These are phyloP conservation scores for Penicillium frequentans DNA, from an alignment of 2,329 filamentous ascomycete genomes.

Conservation along the genomic window DNA sequence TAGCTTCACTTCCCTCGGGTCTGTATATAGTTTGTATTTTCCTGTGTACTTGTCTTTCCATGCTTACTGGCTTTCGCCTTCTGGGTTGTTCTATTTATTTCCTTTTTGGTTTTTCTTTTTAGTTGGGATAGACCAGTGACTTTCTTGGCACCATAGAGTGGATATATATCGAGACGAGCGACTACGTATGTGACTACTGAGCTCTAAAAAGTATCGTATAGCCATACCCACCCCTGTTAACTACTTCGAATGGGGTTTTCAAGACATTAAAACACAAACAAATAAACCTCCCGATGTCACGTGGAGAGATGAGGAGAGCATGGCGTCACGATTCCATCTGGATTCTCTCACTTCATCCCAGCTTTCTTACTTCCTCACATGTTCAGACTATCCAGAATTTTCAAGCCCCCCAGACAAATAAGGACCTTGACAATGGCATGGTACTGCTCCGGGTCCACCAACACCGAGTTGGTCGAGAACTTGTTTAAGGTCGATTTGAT, in stretches of 20 bases:
- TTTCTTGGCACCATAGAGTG: no score
- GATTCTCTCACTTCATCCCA: neutral
- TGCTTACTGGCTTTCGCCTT: no score
- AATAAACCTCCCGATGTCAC: neutral
- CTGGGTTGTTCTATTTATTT: no score
- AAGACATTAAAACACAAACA: no score
- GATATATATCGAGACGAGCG: no score
- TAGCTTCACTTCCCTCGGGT: no score
- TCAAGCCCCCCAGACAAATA: slow-evolving; percentile 4
- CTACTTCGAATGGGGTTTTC: neutral
- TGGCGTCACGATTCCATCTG: slow-evolving; percentile 8
- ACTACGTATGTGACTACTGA: no score
- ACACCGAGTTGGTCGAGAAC: slow-evolving; percentile 75
- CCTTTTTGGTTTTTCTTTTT: no score
- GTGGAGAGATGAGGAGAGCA: slow-evolving; percentile 13
- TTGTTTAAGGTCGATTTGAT: slow-evolving; percentile 72
- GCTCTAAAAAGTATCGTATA: neutral
- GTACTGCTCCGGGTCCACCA: slow-evolving; percentile 75
- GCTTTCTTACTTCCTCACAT: neutral
- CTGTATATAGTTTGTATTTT: no score
- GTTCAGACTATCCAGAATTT: neutral
- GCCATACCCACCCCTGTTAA: neutral
- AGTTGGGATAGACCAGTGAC: no score
- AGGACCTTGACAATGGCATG: slow-evolving; percentile 70
- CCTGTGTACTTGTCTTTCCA: no score